Evolutionary conservation across 2,329 filamentous ascomycete genomes (phyloP), one percentile per base, ranked within the genome.

Genomic region (Aspergillus chevalieri): DNA sequence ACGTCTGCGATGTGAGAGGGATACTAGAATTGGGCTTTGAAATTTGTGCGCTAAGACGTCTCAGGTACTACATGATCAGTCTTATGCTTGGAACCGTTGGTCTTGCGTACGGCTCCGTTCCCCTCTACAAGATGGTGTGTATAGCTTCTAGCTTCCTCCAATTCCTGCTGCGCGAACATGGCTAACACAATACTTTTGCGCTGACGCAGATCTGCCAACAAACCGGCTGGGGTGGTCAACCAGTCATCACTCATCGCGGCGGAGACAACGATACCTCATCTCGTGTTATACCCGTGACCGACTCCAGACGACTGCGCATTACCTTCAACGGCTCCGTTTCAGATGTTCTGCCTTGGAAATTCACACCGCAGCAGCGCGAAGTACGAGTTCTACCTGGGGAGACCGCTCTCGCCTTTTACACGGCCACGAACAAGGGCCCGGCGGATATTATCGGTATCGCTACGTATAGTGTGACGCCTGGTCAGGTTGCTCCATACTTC

Each of bases 391-490:
- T 97, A 1, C 94, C 93, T 0, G 94, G 94, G 56, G 93, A 98
- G 77, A 98, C 93, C 2, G 93, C 93, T 4, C 77, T 98, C 57
- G 93, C 94, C 3, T 98, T 98, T 70, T 98, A 96, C 74, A 98
- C 89, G 6, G 93, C 93, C 10, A 96, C 90, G 49, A 98, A 98
- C 75, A 85, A 83, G 57, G 89, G 87, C 52, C 82, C 88, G 55
- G 82, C 87, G 56, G 94, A 98, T 74, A 97, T 98, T 61, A 97
- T 98, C 63, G 93, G 93, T 44, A 91, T 98, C 41, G 93, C 93
- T 9, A 98, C 93, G 6, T 98, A 98, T 73, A 95, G 89, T 65
- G 94, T 98, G 26, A 96, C 92, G 2, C 93, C 93, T 0, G 93
- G 83, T 3, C 93, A 98, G 73, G 91, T 95, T 42, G 92, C 93